phyloP scores from a whole-genome alignment of 805 yeast genomes.

The Starmerella vaccinii region DNA sequence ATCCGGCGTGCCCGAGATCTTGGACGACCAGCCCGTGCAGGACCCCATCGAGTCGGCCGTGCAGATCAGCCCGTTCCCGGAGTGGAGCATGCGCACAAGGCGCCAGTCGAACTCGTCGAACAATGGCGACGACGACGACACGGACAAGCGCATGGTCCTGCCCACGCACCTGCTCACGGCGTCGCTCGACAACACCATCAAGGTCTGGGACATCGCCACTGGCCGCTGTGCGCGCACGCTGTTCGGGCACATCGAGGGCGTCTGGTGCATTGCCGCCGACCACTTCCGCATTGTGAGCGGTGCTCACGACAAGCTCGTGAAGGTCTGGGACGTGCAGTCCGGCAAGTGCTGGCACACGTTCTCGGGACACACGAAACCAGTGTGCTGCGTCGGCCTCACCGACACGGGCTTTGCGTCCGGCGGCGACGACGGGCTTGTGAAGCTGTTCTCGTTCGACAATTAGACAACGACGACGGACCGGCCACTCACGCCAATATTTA shows the following conservation, averaged over 20 bases:
- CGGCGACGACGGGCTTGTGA: constrained; percentile 77
- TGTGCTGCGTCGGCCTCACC: constrained; percentile 63
- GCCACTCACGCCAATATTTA: neutral
- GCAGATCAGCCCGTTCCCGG: neutral
- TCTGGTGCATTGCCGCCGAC: constrained; percentile 94
- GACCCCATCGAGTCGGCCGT: neutral
- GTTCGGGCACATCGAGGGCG: constrained; percentile 97
- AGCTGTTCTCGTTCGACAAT: constrained; percentile 62
- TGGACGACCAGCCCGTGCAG: neutral
- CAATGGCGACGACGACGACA: constrained; percentile 20
- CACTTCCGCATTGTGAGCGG: constrained; percentile 90
- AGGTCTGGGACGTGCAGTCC: constrained; percentile 91
- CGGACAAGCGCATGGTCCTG: constrained; percentile 24
- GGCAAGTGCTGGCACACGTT: constrained; percentile 93
- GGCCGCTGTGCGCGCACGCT: constrained; percentile 88
- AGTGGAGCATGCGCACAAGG: constrained; percentile 1
- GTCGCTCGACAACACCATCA: constrained; percentile 84
- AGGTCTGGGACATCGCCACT: constrained; percentile 78
- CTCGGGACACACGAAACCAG: constrained; percentile 54
- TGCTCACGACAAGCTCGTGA: constrained; percentile 81
- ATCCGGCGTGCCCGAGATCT: neutral
- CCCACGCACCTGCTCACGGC: constrained; percentile 83
- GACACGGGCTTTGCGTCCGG: constrained; percentile 88
- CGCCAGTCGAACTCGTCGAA: neutral
- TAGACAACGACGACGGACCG: no score